Percentiles rank a stretch among this genome's conserved stretches.
Evolutionary conservation across 2,329 filamentous ascomycete genomes (phyloP).

Genomic region (Sporothrix sp.): DNA sequence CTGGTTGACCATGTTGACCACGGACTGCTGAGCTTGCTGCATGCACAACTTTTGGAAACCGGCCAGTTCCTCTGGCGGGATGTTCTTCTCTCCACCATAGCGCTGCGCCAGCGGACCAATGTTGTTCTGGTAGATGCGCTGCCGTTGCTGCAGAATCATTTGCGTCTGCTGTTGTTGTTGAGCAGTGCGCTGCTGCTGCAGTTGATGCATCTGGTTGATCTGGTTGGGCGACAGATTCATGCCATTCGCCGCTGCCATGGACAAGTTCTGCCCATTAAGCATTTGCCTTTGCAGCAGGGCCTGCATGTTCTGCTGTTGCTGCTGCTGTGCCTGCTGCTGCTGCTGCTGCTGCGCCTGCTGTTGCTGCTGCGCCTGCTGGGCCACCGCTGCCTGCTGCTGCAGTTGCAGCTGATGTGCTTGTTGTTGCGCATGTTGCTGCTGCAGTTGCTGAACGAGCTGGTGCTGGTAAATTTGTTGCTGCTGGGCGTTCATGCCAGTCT

Average conservation of each 20-base stretch:
- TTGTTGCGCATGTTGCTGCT: constrained; percentile 21
- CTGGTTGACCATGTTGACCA: constrained; percentile 19
- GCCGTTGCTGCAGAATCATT: constrained; percentile 16
- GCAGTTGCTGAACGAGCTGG: too few relatives aligned
- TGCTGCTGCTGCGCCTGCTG: constrained; percentile 19
- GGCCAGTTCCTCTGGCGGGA: constrained; percentile 37
- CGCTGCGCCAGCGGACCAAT: constrained; percentile 27
- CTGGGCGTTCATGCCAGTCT: constrained; percentile 15
- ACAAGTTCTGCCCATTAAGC: constrained; percentile 19
- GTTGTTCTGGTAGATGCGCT: constrained; percentile 30
- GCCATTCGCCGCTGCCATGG: constrained; percentile 19
- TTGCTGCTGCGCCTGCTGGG: constrained; percentile 13
- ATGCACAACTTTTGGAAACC: constrained; percentile 36
- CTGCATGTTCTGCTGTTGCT: constrained; percentile 23
- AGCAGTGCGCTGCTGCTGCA: constrained; percentile 20
- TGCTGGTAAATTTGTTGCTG: constrained; percentile 20
- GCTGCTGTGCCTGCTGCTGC: constrained; percentile 25
- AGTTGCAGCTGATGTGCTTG: constrained; percentile 21
- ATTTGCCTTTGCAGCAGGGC: constrained; percentile 30
- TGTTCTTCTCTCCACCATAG: constrained; percentile 34
- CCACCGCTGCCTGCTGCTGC: constrained; percentile 26
- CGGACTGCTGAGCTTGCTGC: constrained; percentile 9
- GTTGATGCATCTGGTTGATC: constrained; percentile 21
- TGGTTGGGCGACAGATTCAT: constrained; percentile 24
- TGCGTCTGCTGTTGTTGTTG: constrained; percentile 22